phyloP scores from a whole-genome alignment of 1,284 basidiomycete genomes.

The Ganoderma resinaceum region DNA sequence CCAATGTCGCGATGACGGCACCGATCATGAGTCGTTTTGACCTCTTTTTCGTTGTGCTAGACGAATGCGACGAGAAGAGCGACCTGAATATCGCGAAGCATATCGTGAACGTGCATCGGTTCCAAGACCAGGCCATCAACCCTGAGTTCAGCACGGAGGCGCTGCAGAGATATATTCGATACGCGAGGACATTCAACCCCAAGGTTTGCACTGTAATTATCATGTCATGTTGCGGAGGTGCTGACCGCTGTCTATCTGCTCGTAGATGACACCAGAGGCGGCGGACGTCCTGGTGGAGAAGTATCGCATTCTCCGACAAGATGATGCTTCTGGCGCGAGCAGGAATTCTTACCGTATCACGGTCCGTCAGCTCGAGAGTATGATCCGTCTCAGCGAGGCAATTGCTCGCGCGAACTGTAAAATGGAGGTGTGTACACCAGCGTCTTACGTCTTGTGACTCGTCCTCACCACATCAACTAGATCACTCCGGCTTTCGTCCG shows the following conservation, averaged over 20 bases:
- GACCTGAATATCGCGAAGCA: slow-evolving; percentile 96
- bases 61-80: slow-evolving; percentile 95
- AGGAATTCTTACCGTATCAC: slow-evolving; percentile 96
- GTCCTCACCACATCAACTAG: slow-evolving; percentile 44
- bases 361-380: slow-evolving; percentile 94
- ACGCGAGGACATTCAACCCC: slow-evolving; percentile 95
- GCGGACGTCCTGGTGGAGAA: slow-evolving; percentile 95
- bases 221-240: not conserved
- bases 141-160: slow-evolving; percentile 98
- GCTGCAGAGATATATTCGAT: slow-evolving; percentile 95
- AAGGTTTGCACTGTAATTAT: slow-evolving; percentile 79
- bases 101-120: slow-evolving; percentile 97
- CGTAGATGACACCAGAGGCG: slow-evolving; percentile 89
- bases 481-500: slow-evolving; percentile 94
- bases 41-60: slow-evolving; percentile 97
- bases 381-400: slow-evolving; percentile 97
- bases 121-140: slow-evolving; percentile 92
- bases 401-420: slow-evolving; percentile 98
- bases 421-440: slow-evolving; percentile 64
- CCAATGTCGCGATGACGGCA: slow-evolving; percentile 98
- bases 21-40: slow-evolving; percentile 99
- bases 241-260: slow-evolving; percentile 2
- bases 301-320: slow-evolving; percentile 91
- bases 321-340: slow-evolving; percentile 89
- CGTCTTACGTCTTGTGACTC: not conserved